A percentile compares a stretch with the other conserved stretches of the same genome.
Conservation (phyloP, 768 basidiomycete species). For the Pisolithus orientalis region DNA sequence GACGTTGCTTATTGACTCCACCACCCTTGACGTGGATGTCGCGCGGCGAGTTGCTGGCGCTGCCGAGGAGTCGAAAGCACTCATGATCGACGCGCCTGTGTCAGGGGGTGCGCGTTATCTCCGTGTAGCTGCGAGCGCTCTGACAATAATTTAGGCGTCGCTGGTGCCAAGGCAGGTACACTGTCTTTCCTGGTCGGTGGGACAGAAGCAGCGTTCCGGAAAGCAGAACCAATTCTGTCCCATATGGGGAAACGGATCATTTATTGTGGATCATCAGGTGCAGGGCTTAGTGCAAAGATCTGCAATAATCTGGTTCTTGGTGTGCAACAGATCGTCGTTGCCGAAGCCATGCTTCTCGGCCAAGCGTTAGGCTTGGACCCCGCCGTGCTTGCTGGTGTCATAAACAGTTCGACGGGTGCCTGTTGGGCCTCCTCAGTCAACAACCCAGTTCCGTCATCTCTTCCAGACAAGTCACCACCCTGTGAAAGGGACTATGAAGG, state of each 20-base stretch:
- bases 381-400: slow-evolving; percentile 68
- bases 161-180: slow-evolving; percentile 82
- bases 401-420: slow-evolving; percentile 78
- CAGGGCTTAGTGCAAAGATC: slow-evolving; percentile 84
- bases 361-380: slow-evolving; percentile 76
- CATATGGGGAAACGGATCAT: slow-evolving; percentile 80
- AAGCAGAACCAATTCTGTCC: slow-evolving; percentile 53
- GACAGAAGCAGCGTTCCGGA: slow-evolving; percentile 46
- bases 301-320: slow-evolving; percentile 82
- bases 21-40: slow-evolving; percentile 78
- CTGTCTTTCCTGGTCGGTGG: slow-evolving; percentile 93
- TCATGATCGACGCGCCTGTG: slow-evolving; percentile 90
- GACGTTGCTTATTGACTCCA: slow-evolving; percentile 83
- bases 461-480: slow-evolving; percentile 68
- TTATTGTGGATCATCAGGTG: slow-evolving; percentile 76
- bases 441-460: slow-evolving; percentile 76
- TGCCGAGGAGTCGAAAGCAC: slow-evolving; percentile 50
- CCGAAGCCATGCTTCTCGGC: slow-evolving; percentile 89
- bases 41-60: slow-evolving; percentile 58
- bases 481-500: slow-evolving; percentile 81
- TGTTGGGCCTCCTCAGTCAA: slow-evolving; percentile 85
- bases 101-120: slow-evolving; percentile 64
- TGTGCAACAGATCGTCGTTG: slow-evolving; percentile 76
- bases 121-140: slow-evolving; percentile 1
- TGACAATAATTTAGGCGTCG: slow-evolving; percentile 47